phyloP scores from a whole-genome alignment of 192 early-diverging fungal genomes.

The Diversispora epigaea region DNA sequence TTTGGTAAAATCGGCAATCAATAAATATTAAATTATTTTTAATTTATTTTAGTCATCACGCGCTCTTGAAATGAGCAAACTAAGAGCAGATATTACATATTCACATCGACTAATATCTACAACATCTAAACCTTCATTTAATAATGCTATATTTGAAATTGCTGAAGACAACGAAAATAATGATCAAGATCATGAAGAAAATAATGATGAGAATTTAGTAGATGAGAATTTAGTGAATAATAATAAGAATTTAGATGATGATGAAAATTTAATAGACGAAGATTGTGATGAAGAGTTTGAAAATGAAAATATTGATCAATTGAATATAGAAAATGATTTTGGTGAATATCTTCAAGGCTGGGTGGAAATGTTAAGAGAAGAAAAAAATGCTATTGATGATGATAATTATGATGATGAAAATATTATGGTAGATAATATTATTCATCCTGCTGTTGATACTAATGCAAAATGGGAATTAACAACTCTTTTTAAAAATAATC shows the following conservation, averaged over 20 bases:
- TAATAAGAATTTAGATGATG: too few species aligned
- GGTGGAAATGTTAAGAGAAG: neutral
- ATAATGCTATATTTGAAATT: neutral
- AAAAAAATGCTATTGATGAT: neutral
- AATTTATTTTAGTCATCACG: constrained; percentile 14
- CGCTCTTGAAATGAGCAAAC: constrained; percentile 10
- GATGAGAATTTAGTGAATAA: too few species aligned
- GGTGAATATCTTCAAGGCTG: neutral
- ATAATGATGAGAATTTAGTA: too few species aligned
- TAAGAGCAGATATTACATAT: neutral
- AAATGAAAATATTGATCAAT: too few species aligned
- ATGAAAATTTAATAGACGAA: too few species aligned
- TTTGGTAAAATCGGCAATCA: too few species aligned
- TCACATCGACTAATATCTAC: neutral
- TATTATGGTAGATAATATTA: neutral
- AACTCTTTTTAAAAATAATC: constrained; percentile 6
- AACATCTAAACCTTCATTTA: too few species aligned
- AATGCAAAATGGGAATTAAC: constrained; percentile 9
- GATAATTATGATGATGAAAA: neutral
- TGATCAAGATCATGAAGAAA: too few species aligned
- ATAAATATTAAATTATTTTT: too few species aligned
- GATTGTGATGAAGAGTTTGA: too few species aligned
- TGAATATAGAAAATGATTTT: too few species aligned
- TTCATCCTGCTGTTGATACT: neutral
- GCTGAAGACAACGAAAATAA: neutral